Evolutionary conservation across 2,329 filamentous ascomycete genomes (phyloP).

Genomic region (Neurospora sp.): DNA sequence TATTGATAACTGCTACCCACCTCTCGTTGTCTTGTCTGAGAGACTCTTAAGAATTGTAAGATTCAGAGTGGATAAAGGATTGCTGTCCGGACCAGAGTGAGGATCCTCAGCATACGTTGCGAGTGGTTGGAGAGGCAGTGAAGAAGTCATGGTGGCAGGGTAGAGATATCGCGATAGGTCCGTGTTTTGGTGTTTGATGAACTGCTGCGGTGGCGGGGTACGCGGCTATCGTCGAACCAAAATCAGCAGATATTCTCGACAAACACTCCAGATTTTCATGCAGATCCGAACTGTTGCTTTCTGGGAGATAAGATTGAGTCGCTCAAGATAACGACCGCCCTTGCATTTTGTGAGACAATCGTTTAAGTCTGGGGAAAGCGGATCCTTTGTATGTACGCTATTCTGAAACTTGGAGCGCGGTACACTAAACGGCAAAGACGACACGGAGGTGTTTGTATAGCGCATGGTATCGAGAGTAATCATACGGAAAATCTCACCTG

Average conservation of each 20-base stretch:
- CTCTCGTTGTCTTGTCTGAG: conserved; percentile 65
- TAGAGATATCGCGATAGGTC: conserved; percentile 11
- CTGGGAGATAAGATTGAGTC: background rate
- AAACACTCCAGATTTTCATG: background rate
- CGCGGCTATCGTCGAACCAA: conserved; percentile 21
- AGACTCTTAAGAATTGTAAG: conserved; percentile 57
- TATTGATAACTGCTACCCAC: conserved; percentile 40
- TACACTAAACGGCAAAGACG: background rate
- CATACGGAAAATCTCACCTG: background rate
- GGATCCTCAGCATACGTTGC: conserved; percentile 10
- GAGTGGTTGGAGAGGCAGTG: conserved; percentile 30
- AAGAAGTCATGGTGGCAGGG: conserved; percentile 34
- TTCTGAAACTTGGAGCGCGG: background rate
- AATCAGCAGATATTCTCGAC: conserved; percentile 24
- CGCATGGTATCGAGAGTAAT: background rate
- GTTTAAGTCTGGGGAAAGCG: background rate
- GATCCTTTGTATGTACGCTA: background rate
- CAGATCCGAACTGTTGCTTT: background rate
- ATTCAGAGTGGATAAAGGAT: conserved; percentile 37
- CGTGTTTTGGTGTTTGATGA: background rate
- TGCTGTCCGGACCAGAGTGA: conserved; percentile 25
- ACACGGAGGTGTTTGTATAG: background rate
- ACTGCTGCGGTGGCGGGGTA: conserved; percentile 18
- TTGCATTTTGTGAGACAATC: background rate
- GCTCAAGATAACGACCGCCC: background rate